Percentiles rank a stretch among this genome's conserved stretches.
Conservation (phyloP, 2,329 filamentous ascomycete genomes). For the Neopestalotiopsis clavispora region DNA sequence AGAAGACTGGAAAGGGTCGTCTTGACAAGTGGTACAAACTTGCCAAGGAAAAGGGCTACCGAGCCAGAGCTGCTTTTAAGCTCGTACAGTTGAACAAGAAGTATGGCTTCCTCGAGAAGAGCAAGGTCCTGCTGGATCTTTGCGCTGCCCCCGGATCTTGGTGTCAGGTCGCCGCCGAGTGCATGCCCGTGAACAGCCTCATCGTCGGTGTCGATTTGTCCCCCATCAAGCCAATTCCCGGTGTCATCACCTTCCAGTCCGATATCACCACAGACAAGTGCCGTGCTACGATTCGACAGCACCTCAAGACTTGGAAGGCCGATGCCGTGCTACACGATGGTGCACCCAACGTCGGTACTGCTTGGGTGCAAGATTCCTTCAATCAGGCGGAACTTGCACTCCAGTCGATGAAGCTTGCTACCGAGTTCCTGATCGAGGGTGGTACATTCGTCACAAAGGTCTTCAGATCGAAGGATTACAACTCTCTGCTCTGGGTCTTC, state of each 20-base stretch:
- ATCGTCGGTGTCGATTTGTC: conserved; percentile 94
- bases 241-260: conserved; percentile 93
- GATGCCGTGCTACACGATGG: conserved; percentile 96
- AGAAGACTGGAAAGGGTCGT: conserved; percentile 98
- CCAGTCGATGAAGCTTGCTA: conserved; percentile 90
- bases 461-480: conserved; percentile 97
- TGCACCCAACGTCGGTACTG: conserved; percentile 95
- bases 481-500: conserved; percentile 94
- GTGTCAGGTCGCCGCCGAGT: conserved; percentile 95
- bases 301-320: conserved; percentile 95
- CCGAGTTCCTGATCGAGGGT: conserved; percentile 87
- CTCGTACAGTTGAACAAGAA: conserved; percentile 98
- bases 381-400: conserved; percentile 93
- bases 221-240: conserved; percentile 94
- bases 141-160: conserved; percentile 97
- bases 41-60: conserved; percentile 97
- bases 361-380: conserved; percentile 98
- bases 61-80: conserved; percentile 96
- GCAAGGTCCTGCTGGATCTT: conserved; percentile 94
- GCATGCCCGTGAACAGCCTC: conserved; percentile 87
- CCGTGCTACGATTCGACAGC: conserved; percentile 83
- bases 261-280: conserved; percentile 99
- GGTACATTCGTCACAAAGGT: conserved; percentile 98
- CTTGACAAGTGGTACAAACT: conserved; percentile 99
- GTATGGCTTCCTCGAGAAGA: conserved; percentile 97